Evolutionary conservation across 1,139 yeast genomes (phyloP).

Genomic region (Protomyces pachydermus): DNA sequence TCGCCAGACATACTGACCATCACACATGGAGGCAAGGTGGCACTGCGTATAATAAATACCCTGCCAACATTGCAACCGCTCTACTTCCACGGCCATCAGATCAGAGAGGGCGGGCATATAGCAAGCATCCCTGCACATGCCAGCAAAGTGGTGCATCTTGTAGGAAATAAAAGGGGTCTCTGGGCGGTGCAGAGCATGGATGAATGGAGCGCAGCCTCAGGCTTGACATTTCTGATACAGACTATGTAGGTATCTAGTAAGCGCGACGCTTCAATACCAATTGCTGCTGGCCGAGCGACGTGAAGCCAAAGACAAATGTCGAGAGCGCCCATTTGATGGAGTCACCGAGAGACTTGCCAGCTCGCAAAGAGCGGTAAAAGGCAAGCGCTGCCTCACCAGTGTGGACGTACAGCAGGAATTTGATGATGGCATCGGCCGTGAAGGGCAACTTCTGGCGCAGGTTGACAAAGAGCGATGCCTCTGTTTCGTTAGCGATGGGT

Average conservation of each 20-base stretch:
- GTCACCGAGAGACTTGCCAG: conserved; percentile 6
- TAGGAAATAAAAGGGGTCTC: neutral
- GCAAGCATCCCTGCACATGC: neutral
- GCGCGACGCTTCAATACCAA: conserved; percentile 6
- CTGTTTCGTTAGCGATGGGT: neutral
- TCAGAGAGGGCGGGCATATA: neutral
- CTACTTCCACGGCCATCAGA: neutral
- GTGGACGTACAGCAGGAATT: conserved; percentile 10
- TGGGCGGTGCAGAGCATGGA: neutral
- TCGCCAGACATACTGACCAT: neutral
- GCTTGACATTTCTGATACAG: neutral
- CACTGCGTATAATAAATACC: neutral
- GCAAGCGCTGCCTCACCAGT: conserved; percentile 12
- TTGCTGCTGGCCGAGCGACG: conserved; percentile 3
- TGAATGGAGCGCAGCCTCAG: neutral
- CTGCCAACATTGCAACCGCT: neutral
- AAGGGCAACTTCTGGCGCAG: conserved; percentile 14
- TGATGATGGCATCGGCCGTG: neutral
- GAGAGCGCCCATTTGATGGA: conserved; percentile 5
- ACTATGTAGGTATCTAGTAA: neutral
- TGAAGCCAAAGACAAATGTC: conserved; percentile 21
- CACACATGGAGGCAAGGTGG: neutral
- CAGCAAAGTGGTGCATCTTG: neutral
- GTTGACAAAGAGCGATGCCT: neutral
- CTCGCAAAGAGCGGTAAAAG: conserved; percentile 3